Conservation (phyloP, 2,329 filamentous ascomycete species). For the Alternaria viburni region DNA sequence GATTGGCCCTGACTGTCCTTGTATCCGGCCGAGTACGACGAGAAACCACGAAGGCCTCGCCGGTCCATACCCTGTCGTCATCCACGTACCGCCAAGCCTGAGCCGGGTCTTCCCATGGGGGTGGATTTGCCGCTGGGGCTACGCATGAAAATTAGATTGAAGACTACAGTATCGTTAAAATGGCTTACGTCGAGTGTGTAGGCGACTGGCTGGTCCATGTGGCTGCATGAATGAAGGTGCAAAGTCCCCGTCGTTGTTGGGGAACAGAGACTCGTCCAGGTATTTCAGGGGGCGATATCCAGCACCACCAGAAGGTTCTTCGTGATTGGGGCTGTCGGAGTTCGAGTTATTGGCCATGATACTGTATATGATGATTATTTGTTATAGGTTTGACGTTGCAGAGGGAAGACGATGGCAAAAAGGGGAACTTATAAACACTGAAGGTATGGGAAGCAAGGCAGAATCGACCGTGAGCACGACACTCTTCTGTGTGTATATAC, state of each 20-base stretch:
- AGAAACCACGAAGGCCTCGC: neutral
- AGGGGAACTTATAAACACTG: neutral
- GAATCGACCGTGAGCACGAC: neutral
- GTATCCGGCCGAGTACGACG: neutral
- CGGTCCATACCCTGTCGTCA: neutral
- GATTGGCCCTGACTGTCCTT: neutral
- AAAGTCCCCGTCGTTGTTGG: constrained; percentile 4
- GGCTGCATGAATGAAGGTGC: constrained; percentile 4
- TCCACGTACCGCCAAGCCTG: neutral
- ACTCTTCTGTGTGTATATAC: neutral
- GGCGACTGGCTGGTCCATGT: neutral
- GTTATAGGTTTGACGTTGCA: neutral
- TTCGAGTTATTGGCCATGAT: neutral
- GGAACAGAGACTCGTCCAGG: constrained; percentile 2
- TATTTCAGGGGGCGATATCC: neutral
- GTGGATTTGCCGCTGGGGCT: neutral
- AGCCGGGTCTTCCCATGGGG: neutral
- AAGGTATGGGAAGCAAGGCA: neutral
- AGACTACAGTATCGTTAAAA: neutral
- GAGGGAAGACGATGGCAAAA: neutral
- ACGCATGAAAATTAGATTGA: neutral
- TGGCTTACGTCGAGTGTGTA: neutral
- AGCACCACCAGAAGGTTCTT: neutral
- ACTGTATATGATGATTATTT: neutral
- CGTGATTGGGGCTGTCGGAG: neutral